phyloP scores from a whole-genome alignment of 257 asterid genomes.

The Jasminum sambac region DNA sequence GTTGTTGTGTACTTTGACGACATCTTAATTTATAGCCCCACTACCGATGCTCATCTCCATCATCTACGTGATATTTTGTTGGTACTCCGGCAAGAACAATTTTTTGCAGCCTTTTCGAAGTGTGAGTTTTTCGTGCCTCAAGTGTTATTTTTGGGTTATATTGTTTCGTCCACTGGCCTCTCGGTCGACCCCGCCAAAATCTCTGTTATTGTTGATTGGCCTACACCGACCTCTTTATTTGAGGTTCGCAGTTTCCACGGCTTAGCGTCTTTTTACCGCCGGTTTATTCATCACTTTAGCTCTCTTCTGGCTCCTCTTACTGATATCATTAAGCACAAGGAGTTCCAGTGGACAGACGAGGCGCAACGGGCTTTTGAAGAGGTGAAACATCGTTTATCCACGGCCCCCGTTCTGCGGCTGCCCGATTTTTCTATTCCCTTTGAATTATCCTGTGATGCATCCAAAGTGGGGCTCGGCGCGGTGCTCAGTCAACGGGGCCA shows the following conservation, averaged over 20 bases:
- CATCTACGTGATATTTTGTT: background rate
- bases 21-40: no score
- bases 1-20: no score
- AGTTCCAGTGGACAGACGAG: background rate
- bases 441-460: background rate
- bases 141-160: background rate
- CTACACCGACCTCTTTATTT: no score
- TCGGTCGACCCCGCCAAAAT: background rate
- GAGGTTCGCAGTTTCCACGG: background rate
- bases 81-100: background rate
- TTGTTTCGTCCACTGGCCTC: background rate
- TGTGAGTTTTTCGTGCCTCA: background rate
- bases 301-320: background rate
- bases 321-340: background rate
- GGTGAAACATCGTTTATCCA: background rate
- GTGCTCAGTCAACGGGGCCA: background rate
- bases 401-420: background rate
- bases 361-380: background rate
- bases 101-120: background rate
- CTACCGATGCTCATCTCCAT: background rate
- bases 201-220: background rate
- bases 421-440: background rate
- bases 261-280: background rate
- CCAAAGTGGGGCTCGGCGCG: background rate
- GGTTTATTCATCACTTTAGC: background rate